Percentiles rank a stretch among this genome's conserved stretches.
Evolutionary conservation across 768 basidiomycete species (phyloP).

Genomic region (Boletus rex-veris): DNA sequence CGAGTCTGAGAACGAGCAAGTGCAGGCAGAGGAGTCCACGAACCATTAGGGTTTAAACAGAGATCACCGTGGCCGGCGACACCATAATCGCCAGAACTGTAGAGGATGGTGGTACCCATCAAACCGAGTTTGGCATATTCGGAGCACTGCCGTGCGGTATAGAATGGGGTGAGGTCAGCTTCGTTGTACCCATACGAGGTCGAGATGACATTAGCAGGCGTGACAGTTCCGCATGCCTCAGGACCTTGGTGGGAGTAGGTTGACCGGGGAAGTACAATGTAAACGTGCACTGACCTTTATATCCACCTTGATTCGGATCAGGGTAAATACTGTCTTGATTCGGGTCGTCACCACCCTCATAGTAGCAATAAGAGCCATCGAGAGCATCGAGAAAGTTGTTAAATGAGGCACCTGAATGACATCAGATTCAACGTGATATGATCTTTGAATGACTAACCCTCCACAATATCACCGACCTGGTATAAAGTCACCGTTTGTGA

Average conservation of each 20-base stretch:
- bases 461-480: slow-evolving; percentile 27
- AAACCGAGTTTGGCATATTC: slow-evolving; percentile 47
- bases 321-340: slow-evolving; percentile 25
- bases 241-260: slow-evolving; percentile 13
- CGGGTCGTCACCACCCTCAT: slow-evolving; percentile 34
- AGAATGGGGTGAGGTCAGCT: slow-evolving; percentile 32
- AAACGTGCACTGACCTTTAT: slow-evolving; percentile 7
- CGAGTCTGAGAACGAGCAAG: neutral
- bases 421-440: too few relatives aligned
- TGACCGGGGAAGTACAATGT: neutral
- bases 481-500: slow-evolving; percentile 31
- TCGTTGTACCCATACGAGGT: slow-evolving; percentile 41
- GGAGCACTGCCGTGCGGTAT: slow-evolving; percentile 39
- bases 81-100: slow-evolving; percentile 43
- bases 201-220: slow-evolving; percentile 38
- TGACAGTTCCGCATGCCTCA: slow-evolving; percentile 37
- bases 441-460: neutral
- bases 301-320: slow-evolving; percentile 23
- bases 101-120: slow-evolving; percentile 40
- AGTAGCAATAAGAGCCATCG: slow-evolving; percentile 33
- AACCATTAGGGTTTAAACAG: slow-evolving; percentile 13
- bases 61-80: slow-evolving; percentile 33
- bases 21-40: neutral
- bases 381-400: slow-evolving; percentile 36
- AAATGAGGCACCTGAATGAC: slow-evolving; percentile 26